phyloP scores from a whole-genome alignment of 2,329 filamentous ascomycete genomes.

The Aspergillus japonicus region DNA sequence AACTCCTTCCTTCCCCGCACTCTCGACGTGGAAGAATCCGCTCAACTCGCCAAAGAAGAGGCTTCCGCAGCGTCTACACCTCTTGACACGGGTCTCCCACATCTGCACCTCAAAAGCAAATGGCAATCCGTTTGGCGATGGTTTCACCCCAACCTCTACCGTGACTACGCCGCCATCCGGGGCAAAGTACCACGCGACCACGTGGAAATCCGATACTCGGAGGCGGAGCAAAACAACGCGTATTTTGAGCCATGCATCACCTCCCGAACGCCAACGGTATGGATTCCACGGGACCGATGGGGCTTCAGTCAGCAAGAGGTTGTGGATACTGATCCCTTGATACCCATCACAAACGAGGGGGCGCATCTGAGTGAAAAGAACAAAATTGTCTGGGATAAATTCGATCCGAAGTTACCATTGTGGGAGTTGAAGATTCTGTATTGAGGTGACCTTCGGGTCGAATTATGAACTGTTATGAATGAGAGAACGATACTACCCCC shows the following conservation, averaged over 20 bases:
- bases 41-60: constrained; percentile 40
- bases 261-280: constrained; percentile 64
- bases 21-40: constrained; percentile 56
- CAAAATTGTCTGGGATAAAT: constrained; percentile 61
- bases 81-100: background rate
- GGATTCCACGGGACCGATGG: constrained; percentile 75
- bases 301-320: constrained; percentile 76
- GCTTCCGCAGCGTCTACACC: constrained; percentile 4
- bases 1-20: constrained; percentile 71
- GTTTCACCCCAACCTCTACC: constrained; percentile 72
- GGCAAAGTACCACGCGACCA: constrained; percentile 63
- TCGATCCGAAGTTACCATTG: constrained; percentile 56
- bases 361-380: constrained; percentile 70
- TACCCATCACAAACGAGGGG: constrained; percentile 76
- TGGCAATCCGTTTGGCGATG: constrained; percentile 34
- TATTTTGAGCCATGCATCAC: constrained; percentile 72
- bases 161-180: constrained; percentile 71
- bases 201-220: constrained; percentile 59
- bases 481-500: background rate
- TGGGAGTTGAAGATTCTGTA: constrained; percentile 55
- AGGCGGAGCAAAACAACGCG: constrained; percentile 62
- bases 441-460: constrained; percentile 23
- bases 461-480: background rate
- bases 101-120: background rate
- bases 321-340: constrained; percentile 66